A percentile compares a stretch with the other conserved stretches of the same genome.
These are phyloP conservation scores for Penicillium crystallinum DNA, from an alignment of 495 filamentous ascomycete genomes.

Conservation along the genomic window DNA sequence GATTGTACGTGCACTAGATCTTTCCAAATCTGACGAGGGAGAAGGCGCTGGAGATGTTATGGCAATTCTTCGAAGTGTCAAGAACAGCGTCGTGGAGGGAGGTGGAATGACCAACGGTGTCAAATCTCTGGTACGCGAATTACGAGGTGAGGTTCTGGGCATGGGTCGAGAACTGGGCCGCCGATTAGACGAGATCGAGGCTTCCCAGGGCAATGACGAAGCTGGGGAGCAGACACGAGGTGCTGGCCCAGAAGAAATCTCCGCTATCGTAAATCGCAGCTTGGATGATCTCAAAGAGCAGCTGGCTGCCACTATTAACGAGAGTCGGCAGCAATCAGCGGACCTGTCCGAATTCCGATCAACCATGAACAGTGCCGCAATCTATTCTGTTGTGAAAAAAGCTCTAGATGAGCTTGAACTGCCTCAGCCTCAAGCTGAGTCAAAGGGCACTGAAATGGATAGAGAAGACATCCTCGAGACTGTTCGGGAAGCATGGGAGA, in stretches of 20 bases:
- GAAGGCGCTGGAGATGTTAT: conserved; percentile 55
- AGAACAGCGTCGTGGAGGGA: conserved; percentile 77
- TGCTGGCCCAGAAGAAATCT: conserved; percentile 63
- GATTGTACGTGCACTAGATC: conserved; percentile 21
- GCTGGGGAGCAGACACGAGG: conserved; percentile 38
- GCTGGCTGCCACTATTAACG: conserved; percentile 67
- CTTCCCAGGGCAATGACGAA: conserved; percentile 35
- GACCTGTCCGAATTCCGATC: conserved; percentile 44
- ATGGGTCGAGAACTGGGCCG: conserved; percentile 86
- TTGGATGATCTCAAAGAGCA: conserved; percentile 76
- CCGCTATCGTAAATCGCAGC: conserved; percentile 70
- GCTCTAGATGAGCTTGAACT: conserved; percentile 63
- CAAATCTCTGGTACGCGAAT: conserved; percentile 80
- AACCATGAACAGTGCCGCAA: conserved; percentile 66
- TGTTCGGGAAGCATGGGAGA: conserved; percentile 83
- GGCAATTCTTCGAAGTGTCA: conserved; percentile 73
- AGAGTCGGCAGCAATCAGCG: conserved; percentile 63
- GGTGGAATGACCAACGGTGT: conserved; percentile 85
- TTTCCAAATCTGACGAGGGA: conserved; percentile 17
- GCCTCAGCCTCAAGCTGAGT: conserved; percentile 32
- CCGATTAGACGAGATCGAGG: conserved; percentile 66
- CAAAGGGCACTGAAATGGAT: conserved; percentile 42
- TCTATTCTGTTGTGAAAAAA: conserved; percentile 73
- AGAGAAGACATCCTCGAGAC: conserved; percentile 81
- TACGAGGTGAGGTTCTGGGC: conserved; percentile 86